Evolutionary conservation across 2,329 filamentous ascomycete genomes (phyloP).

Genomic region (Penicillium sp.): DNA sequence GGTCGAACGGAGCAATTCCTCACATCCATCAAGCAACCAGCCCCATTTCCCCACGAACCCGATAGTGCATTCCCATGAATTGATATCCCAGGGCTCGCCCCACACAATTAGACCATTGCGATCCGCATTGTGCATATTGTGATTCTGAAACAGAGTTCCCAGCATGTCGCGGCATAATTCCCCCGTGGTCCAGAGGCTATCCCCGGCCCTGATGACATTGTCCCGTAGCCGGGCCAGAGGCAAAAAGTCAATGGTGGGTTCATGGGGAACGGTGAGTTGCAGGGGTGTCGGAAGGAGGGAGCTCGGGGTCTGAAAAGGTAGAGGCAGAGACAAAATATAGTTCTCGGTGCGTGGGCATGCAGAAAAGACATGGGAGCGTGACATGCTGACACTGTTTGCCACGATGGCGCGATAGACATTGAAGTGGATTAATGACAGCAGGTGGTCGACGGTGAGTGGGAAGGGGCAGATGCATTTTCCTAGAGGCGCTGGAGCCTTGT

Average conservation of each 20-base stretch:
- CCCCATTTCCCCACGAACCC: constrained; percentile 1
- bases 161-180: constrained; percentile 1
- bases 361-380: constrained; percentile 1
- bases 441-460: neutral
- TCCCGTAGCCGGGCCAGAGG: neutral
- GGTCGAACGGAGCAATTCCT: neutral
- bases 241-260: constrained; percentile 2
- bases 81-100: constrained; percentile 1
- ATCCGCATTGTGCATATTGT: neutral
- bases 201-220: neutral
- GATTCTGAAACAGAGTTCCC: neutral
- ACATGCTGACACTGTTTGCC: constrained; percentile 1
- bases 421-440: neutral
- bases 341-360: neutral
- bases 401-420: constrained; percentile 1
- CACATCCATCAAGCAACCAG: constrained; percentile 1
- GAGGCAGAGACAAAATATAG: neutral
- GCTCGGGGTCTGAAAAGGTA: neutral
- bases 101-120: constrained; percentile 2
- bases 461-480: neutral
- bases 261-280: neutral
- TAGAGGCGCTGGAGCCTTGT: too few relatives aligned
- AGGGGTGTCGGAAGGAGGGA: neutral
- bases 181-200: neutral
- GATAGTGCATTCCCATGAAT: constrained; percentile 2